These are phyloP conservation scores for Pelargonium nanum DNA, from an alignment of 345 rosid genomes.

Conservation along the genomic window DNA sequence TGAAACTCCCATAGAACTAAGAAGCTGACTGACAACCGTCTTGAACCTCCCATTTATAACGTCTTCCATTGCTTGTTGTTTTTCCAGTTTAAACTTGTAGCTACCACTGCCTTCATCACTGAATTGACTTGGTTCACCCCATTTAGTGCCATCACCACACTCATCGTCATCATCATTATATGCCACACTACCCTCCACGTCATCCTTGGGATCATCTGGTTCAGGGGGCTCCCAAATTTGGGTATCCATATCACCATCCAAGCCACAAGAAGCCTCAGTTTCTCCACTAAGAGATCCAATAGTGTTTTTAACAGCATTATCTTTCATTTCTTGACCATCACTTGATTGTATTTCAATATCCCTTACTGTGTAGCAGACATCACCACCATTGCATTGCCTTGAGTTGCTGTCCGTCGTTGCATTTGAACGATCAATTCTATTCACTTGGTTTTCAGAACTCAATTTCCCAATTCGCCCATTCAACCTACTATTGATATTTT, in stretches of 20 bases:
- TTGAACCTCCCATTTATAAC: constrained; percentile 67
- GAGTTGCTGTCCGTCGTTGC: constrained; percentile 19
- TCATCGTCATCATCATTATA: constrained; percentile 58
- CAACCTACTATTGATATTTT: constrained; percentile 18
- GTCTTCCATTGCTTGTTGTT: constrained; percentile 40
- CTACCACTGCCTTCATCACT: constrained; percentile 32
- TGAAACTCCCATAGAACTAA: constrained; percentile 40
- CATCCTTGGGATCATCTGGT: constrained; percentile 56
- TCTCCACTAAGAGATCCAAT: constrained; percentile 18
- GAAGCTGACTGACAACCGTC: constrained; percentile 46
- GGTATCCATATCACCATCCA: constrained; percentile 24
- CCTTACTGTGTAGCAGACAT: constrained; percentile 22
- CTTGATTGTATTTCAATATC: constrained; percentile 32
- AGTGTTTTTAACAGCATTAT: constrained; percentile 14
- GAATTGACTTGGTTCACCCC: constrained; percentile 44
- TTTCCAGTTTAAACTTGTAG: constrained; percentile 46
- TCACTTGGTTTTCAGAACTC: constrained; percentile 19
- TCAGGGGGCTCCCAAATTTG: constrained; percentile 83
- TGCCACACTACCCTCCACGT: constrained; percentile 41
- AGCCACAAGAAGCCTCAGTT: constrained; percentile 18
- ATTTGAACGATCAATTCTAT: constrained; percentile 24
- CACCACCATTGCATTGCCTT: constrained; percentile 11
- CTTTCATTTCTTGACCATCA: constrained; percentile 22
- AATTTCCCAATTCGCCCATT: constrained; percentile 19
- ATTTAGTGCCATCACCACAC: constrained; percentile 49